phyloP scores from a whole-genome alignment of 805 yeast genomes.

The Candida methanosorbosa region DNA sequence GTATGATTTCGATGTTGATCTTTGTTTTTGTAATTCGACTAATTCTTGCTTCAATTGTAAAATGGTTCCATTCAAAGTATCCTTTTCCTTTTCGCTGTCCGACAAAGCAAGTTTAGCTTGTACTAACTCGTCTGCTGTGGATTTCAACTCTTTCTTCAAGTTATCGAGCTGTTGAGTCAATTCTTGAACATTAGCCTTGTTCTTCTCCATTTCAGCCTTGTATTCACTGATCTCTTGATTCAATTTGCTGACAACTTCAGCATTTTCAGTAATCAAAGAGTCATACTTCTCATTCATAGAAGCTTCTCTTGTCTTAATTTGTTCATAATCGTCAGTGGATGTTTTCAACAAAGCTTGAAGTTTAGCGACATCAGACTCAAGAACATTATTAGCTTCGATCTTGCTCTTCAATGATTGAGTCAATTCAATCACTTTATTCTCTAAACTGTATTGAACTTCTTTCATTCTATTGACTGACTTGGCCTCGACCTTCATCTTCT shows the following conservation, averaged over 20 bases:
- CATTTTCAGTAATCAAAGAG: constrained; percentile 37
- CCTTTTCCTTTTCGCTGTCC: constrained; percentile 55
- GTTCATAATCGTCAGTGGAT: constrained; percentile 42
- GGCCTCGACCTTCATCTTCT: constrained; percentile 71
- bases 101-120: constrained; percentile 49
- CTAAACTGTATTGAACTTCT: constrained; percentile 88
- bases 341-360: constrained; percentile 45
- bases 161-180: constrained; percentile 53
- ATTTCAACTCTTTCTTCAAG: constrained; percentile 54
- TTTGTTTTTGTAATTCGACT: constrained; percentile 22
- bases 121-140: constrained; percentile 53
- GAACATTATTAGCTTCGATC: constrained; percentile 71
- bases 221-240: constrained; percentile 48
- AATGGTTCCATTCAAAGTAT: constrained; percentile 56
- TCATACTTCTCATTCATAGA: constrained; percentile 41
- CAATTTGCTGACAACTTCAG: constrained; percentile 36
- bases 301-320: constrained; percentile 44
- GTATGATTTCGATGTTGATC: constrained; percentile 11
- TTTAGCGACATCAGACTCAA: constrained; percentile 52
- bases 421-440: constrained; percentile 94
- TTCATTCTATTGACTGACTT: constrained; percentile 83
- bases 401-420: constrained; percentile 77
- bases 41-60: constrained; percentile 39
- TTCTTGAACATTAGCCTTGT: constrained; percentile 50
- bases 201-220: constrained; percentile 47